Evolutionary conservation across 805 yeast genomes (phyloP).

Genomic region (Candida berthetii): DNA sequence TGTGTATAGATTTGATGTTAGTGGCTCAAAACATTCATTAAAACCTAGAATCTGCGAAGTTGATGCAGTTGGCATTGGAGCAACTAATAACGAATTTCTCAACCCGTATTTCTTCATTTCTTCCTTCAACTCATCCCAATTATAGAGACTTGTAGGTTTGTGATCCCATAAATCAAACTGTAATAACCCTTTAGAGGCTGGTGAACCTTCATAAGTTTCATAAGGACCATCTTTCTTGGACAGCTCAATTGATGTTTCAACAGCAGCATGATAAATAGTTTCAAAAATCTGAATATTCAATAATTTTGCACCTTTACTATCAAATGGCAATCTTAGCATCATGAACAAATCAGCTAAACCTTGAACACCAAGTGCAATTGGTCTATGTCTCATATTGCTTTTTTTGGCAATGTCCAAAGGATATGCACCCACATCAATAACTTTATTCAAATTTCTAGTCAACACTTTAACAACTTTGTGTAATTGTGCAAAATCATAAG

Average conservation of each 20-base stretch:
- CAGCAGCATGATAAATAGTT: constrained; percentile 90
- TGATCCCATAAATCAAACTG: constrained; percentile 87
- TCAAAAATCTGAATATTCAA: constrained; percentile 84
- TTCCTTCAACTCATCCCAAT: constrained; percentile 72
- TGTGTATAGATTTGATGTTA: constrained; percentile 89
- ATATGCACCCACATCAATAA: constrained; percentile 78
- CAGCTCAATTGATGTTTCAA: constrained; percentile 79
- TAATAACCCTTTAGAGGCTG: constrained; percentile 75
- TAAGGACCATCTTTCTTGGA: constrained; percentile 70
- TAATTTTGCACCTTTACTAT: constrained; percentile 63
- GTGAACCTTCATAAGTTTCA: constrained; percentile 75
- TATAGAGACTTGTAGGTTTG: constrained; percentile 74
- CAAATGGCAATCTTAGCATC: constrained; percentile 76
- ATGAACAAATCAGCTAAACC: constrained; percentile 89
- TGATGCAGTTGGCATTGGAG: constrained; percentile 98
- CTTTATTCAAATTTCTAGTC: constrained; percentile 67
- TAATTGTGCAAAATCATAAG: constrained; percentile 66
- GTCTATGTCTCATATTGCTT: constrained; percentile 80
- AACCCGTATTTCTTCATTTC: constrained; percentile 60
- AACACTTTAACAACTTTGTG: constrained; percentile 75
- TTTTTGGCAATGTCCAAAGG: constrained; percentile 69
- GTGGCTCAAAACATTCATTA: constrained; percentile 95
- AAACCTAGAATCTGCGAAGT: constrained; percentile 94
- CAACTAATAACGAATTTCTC: constrained; percentile 83
- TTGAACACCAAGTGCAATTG: constrained; percentile 93